These are phyloP conservation scores for Ehretia macrophylla DNA, from an alignment of 257 asterid species.

Conservation along the genomic window DNA sequence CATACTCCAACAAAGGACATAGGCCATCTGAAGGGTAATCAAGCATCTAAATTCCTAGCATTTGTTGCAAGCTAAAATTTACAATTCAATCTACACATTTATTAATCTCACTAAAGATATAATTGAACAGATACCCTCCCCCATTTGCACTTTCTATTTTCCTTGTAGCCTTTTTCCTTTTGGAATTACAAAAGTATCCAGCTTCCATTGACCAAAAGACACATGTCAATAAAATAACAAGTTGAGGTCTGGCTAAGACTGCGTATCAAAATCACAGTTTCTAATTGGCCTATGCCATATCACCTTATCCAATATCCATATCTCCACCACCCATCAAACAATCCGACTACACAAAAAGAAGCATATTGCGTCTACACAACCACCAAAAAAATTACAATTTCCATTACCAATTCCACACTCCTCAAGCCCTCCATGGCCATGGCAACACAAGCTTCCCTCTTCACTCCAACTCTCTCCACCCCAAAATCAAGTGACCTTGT, in stretches of 20 bases:
- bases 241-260: conserved; percentile 1
- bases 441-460: conserved; percentile 88
- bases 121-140: no score
- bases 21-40: no score
- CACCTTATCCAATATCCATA: conserved; percentile 40
- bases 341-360: conserved; percentile 13
- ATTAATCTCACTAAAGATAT: no score
- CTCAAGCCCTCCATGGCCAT: conserved; percentile 43
- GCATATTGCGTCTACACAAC: not conserved
- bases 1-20: no score
- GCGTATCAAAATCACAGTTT: conserved; percentile 7
- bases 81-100: no score
- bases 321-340: conserved; percentile 26
- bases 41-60: no score
- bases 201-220: conserved; percentile 4
- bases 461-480: no score
- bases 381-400: not conserved
- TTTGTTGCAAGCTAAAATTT: no score
- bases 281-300: conserved; percentile 18
- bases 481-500: conserved; percentile 30
- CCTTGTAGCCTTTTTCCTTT: not conserved
- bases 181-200: not conserved
- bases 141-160: no score
- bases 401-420: not conserved
- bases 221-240: conserved; percentile 11